Conservation (phyloP, 176 grass and related monocot genomes). For the Miscanthus lutarioriparius region DNA sequence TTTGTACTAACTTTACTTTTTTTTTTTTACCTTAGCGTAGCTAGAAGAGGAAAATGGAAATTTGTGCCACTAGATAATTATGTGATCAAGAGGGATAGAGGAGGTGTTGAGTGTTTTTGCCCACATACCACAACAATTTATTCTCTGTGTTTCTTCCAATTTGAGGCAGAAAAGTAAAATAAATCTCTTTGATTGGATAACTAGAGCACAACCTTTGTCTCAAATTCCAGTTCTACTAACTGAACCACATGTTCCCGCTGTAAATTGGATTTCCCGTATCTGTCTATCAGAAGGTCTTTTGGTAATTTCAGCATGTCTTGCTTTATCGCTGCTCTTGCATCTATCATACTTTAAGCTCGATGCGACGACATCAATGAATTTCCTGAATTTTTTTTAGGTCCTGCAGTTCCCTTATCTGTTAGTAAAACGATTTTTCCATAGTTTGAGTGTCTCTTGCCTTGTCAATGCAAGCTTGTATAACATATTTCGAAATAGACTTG, state of each 20-base stretch:
- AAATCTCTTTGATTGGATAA: not conserved
- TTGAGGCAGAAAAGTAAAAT: not conserved
- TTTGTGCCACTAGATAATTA: not conserved
- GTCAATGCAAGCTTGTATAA: not conserved
- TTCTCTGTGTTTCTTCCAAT: not conserved
- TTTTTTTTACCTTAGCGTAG: not conserved
- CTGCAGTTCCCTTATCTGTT: not conserved
- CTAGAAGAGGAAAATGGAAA: not conserved
- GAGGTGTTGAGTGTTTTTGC: not conserved
- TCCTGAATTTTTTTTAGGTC: not conserved
- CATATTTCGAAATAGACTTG: not conserved
- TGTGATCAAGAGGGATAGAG: not conserved
- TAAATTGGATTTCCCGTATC: not conserved
- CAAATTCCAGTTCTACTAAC: not conserved
- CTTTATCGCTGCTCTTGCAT: not conserved
- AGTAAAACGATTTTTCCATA: not conserved
- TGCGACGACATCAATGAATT: not conserved
- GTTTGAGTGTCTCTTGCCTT: not conserved
- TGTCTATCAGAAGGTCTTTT: not conserved
- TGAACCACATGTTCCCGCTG: not conserved
- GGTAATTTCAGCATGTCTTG: not conserved
- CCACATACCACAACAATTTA: not conserved
- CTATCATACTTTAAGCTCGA: not conserved
- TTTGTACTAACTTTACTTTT: not conserved
- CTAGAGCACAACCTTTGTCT: not conserved